phyloP scores from a whole-genome alignment of 140 eudicot species.

The Oenanthe javanica region DNA sequence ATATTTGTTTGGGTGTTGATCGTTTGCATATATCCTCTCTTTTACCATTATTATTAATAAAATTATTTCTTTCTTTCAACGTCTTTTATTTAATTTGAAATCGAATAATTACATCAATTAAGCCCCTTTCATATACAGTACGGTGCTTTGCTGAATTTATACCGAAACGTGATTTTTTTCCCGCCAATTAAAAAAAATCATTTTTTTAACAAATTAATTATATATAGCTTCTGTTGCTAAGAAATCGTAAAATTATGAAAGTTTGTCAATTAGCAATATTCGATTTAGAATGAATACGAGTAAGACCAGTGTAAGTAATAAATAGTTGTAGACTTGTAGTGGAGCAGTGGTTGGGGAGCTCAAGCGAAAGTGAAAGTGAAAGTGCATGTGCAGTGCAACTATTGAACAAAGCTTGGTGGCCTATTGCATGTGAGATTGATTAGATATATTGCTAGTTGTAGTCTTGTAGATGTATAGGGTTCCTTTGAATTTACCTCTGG shows the following conservation, averaged over 20 bases:
- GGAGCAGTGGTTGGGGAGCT: background rate
- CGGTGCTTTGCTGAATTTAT: too few relatives aligned
- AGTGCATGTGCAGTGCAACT: slow-evolving; percentile 6
- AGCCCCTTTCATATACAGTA: too few relatives aligned
- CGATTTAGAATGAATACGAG: too few relatives aligned
- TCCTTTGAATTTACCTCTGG: background rate
- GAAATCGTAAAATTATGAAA: too few relatives aligned
- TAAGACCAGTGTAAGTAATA: too few relatives aligned
- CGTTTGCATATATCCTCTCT: slow-evolving; percentile 1
- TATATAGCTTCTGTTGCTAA: too few relatives aligned
- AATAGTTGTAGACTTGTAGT: background rate
- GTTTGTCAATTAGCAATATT: too few relatives aligned
- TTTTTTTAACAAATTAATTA: too few relatives aligned
- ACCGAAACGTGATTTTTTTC: too few relatives aligned
- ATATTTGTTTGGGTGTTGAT: slow-evolving; percentile 1
- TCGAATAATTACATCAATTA: too few relatives aligned
- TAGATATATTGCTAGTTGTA: background rate
- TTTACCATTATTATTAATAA: slow-evolving; percentile 1
- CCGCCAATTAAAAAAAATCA: too few relatives aligned
- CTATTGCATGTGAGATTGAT: background rate
- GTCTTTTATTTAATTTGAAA: background rate
- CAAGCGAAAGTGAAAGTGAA: too few relatives aligned
- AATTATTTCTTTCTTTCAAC: background rate
- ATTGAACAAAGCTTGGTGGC: background rate
- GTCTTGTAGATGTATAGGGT: background rate